These are phyloP conservation scores for Triticum urartu DNA, from an alignment of 176 grass and related monocot species.

Conservation along the genomic window DNA sequence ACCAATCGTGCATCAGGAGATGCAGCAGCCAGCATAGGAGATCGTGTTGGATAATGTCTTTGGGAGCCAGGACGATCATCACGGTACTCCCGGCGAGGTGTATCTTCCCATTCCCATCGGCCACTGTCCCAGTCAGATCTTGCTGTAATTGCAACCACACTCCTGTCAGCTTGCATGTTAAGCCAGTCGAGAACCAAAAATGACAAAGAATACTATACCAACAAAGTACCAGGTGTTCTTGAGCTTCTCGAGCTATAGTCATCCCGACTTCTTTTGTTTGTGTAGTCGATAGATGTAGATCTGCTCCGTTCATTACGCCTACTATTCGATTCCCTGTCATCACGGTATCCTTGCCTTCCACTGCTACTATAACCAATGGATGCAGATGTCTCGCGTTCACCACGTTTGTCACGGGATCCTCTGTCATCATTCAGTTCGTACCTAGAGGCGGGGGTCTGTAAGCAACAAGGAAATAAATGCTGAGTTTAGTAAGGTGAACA, in stretches of 20 bases:
- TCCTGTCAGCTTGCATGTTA: conserved; percentile 26
- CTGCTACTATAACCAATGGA: conserved; percentile 40
- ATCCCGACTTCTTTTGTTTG: conserved; percentile 68
- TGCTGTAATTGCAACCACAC: conserved; percentile 27
- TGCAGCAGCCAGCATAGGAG: conserved; percentile 82
- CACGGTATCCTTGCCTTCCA: conserved; percentile 54
- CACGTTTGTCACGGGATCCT: conserved; percentile 29
- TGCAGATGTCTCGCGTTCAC: conserved; percentile 39
- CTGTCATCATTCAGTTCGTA: conserved; percentile 38
- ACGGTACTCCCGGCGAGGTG: conserved; percentile 59
- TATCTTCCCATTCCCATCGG: conserved; percentile 96
- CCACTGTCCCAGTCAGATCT: conserved; percentile 91
- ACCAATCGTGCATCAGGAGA: conserved; percentile 94
- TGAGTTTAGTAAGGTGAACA: conserved; percentile 4
- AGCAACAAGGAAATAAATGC: conserved; percentile 23
- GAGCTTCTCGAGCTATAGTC: conserved; percentile 62
- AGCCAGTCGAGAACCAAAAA: background rate
- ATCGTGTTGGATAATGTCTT: conserved; percentile 62
- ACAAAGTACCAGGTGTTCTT: conserved; percentile 61
- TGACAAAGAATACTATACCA: conserved; percentile 31
- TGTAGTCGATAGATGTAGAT: conserved; percentile 42
- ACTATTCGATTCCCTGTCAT: conserved; percentile 44
- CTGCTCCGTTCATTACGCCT: conserved; percentile 52
- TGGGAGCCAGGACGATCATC: conserved; percentile 51
- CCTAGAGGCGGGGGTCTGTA: conserved; percentile 51